phyloP scores from a whole-genome alignment of 495 filamentous ascomycete genomes.

The Daldinia grandis region DNA sequence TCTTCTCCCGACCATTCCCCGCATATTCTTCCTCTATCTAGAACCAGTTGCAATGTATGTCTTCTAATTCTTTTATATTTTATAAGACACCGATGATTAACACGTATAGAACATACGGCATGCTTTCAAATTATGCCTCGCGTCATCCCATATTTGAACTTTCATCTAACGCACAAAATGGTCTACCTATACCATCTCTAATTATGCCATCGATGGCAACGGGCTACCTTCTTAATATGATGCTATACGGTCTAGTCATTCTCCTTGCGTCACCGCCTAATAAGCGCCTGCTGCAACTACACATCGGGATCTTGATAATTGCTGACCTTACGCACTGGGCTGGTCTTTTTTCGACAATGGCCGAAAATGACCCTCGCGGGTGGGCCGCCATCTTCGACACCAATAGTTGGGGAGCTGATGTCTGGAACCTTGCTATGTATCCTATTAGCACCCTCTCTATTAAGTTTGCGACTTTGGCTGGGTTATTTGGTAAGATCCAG shows the following conservation, averaged over 20 bases:
- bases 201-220: constrained; percentile 15
- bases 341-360: constrained; percentile 34
- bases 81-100: background rate
- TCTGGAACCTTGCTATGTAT: constrained; percentile 28
- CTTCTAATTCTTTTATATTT: background rate
- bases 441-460: constrained; percentile 24
- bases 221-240: constrained; percentile 44
- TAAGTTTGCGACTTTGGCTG: constrained; percentile 35
- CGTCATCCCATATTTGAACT: constrained; percentile 26
- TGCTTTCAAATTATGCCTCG: constrained; percentile 23
- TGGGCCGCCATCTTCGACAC: constrained; percentile 35
- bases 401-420: constrained; percentile 16
- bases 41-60: constrained; percentile 36
- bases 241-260: constrained; percentile 52
- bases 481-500: constrained; percentile 30
- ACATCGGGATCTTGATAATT: constrained; percentile 29
- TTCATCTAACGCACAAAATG: constrained; percentile 11
- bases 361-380: constrained; percentile 29
- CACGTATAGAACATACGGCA: constrained; percentile 30
- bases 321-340: constrained; percentile 40
- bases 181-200: constrained; percentile 20
- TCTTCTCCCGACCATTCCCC: constrained; percentile 31
- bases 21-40: constrained; percentile 40
- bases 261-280: constrained; percentile 41
- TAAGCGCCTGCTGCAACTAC: constrained; percentile 28